Conservation (phyloP, 2,329 filamentous ascomycete species). For the Microdochium nivale region DNA sequence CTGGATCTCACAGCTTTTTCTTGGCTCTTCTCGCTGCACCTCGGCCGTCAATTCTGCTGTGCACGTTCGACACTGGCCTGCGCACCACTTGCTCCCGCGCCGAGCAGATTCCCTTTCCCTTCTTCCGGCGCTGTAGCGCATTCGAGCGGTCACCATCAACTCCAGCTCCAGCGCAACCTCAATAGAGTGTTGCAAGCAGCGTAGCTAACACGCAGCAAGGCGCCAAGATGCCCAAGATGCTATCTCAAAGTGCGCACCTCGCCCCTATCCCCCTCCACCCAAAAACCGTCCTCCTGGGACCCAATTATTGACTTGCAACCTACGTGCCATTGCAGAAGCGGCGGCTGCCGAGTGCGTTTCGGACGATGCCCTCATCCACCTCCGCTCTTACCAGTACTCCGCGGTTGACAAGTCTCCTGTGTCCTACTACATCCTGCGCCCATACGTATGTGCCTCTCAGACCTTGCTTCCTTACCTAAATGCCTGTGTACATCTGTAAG, state of each 20-base stretch:
- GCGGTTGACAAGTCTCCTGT: conserved; percentile 92
- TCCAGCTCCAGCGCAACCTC: not conserved
- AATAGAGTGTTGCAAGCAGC: not conserved
- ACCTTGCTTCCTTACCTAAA: conserved; percentile 2
- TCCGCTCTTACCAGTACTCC: conserved; percentile 96
- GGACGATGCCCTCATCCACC: conserved; percentile 81
- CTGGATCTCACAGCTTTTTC: too few species aligned
- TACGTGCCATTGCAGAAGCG: conserved; percentile 25
- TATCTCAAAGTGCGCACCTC: not conserved
- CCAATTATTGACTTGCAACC: not conserved
- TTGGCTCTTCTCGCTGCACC: too few species aligned
- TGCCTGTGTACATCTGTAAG: not conserved
- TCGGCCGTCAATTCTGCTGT: too few species aligned
- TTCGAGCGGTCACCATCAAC: not conserved
- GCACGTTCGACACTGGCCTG: too few species aligned
- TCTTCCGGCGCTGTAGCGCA: not conserved
- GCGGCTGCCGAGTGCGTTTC: conserved; percentile 68
- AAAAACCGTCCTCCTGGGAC: too few species aligned
- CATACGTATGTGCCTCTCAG: conserved; percentile 64
- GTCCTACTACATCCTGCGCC: conserved; percentile 86
- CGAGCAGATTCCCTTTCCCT: not conserved
- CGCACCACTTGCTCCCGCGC: not conserved
- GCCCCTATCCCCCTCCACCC: not conserved
- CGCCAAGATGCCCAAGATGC: not conserved
- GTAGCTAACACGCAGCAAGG: too few species aligned